Evolutionary conservation across 345 rosid species (phyloP), one percentile per base, ranked within the genome.

Genomic region (Eucalyptus urophylla): DNA sequence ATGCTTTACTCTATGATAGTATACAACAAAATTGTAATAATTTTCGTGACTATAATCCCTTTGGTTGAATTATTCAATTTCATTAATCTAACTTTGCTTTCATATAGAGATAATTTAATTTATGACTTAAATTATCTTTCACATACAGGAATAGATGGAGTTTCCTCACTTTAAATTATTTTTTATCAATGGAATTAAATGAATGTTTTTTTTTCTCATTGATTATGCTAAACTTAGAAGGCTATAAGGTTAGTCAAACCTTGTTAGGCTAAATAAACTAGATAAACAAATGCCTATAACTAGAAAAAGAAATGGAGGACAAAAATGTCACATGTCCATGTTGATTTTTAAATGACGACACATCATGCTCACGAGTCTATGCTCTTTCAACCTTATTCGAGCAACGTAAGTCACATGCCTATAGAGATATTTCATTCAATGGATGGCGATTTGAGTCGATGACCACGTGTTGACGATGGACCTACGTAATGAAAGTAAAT

Each of bases 381-480:
- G 67, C 67, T 27, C 31, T 60, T 60, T 60, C 14, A 11, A 27
- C n/a, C 15, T 60, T 5, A 25, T 60, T 10, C 31, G 67, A 60
- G 67, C 67, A 27, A 60, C 31, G 67, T 11, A 25, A 60, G 14
- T 60, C 31, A 11, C 31, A 11, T 25, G 4, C 27, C 67, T 60
- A 60, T 11, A 60, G 67, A 10, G 31, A 60, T 60, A 5, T 60
- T 60, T 60, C 31, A 60, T 11, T 58, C 67, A n/a, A 58, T 58
- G 67, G 67, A 58, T 58, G 6, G 4, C 67, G 15, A 0, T 25
- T 11, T 60, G 67, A 60, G 31, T 60, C 67, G 67, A 60, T 27
- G n/a, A 11, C 67, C 14, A 0, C 1, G 15, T 9, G 67, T 10
- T 60, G 67, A 60, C 67, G 0, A 60, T 1, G 31, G 67, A 60